Evolutionary conservation across 164 flowering plant species (phyloP).

Genomic region (Paratinospora sagittata): DNA sequence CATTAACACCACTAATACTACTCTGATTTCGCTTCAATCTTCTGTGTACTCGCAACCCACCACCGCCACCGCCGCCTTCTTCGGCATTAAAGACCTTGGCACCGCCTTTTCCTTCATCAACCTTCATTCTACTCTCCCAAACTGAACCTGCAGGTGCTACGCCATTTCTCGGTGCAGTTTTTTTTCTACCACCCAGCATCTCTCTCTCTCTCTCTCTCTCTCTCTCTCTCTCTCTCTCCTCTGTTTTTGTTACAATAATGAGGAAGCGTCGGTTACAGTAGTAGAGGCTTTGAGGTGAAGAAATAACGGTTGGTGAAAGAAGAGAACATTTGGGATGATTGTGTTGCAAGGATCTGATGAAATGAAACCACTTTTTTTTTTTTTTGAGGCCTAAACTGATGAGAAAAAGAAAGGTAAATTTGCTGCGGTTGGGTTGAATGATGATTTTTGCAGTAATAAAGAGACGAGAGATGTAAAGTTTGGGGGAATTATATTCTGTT

Average conservation of each 20-base stretch:
- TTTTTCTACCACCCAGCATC: constrained; percentile 15
- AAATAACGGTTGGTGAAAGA: constrained; percentile 23
- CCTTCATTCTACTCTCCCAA: constrained; percentile 75
- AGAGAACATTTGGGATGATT: constrained; percentile 20
- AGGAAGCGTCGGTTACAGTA: not conserved
- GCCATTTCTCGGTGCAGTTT: constrained; percentile 11
- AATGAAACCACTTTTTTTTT: no score
- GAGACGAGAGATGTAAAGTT: not conserved
- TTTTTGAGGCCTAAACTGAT: not conserved
- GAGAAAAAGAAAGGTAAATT: not conserved
- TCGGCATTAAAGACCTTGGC: constrained; percentile 51
- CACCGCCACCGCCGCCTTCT: no score
- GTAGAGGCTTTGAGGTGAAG: constrained; percentile 19
- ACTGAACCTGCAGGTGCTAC: constrained; percentile 55
- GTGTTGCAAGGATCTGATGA: no score
- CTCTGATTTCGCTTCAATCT: constrained; percentile 27
- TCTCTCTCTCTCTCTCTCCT: no score
- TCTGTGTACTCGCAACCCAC: not conserved
- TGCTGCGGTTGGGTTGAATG: constrained; percentile 17
- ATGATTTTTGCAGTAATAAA: not conserved
- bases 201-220: no score
- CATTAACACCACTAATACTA: constrained; percentile 21
- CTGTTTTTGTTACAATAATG: constrained; percentile 1
- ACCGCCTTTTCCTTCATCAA: constrained; percentile 62
- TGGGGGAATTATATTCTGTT: not conserved